Percentiles rank a stretch among this genome's conserved stretches.
These are phyloP conservation scores for Tetrastigma voinierianum DNA, from an alignment of 164 flowering plant species.

Conservation along the genomic window DNA sequence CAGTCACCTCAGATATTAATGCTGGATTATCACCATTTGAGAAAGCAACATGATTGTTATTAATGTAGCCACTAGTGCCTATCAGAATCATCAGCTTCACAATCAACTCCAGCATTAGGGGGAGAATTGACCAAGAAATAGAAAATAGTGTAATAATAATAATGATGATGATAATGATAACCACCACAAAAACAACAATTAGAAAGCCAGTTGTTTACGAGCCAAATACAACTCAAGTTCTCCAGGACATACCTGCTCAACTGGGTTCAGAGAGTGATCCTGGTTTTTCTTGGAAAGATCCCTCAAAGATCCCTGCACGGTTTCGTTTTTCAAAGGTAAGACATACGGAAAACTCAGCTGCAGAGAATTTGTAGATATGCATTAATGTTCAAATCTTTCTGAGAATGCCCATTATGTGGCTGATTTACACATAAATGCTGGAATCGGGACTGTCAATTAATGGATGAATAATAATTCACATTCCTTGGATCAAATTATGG, in stretches of 20 bases:
- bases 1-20: slow-evolving; percentile 19
- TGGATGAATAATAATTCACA: not conserved
- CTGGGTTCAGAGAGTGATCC: slow-evolving; percentile 17
- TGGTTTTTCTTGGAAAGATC: slow-evolving; percentile 45
- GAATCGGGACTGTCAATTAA: not conserved
- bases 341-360: not conserved
- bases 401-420: not conserved
- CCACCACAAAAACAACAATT: not conserved
- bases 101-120: slow-evolving; percentile 22
- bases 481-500: not conserved
- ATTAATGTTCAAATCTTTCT: not conserved
- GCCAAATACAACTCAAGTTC: not conserved
- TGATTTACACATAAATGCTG: not conserved
- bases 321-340: not conserved
- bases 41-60: slow-evolving; percentile 14
- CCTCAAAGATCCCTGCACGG: slow-evolving; percentile 57
- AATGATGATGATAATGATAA: not conserved
- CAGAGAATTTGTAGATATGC: not conserved
- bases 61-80: slow-evolving; percentile 16
- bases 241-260: slow-evolving; percentile 31
- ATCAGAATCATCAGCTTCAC: slow-evolving; percentile 27
- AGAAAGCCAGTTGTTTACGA: not conserved
- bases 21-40: slow-evolving; percentile 20
- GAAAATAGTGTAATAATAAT: not conserved
- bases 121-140: not conserved